Conservation (phyloP, 148 eudicot genomes). For the Oxyria digyna region DNA sequence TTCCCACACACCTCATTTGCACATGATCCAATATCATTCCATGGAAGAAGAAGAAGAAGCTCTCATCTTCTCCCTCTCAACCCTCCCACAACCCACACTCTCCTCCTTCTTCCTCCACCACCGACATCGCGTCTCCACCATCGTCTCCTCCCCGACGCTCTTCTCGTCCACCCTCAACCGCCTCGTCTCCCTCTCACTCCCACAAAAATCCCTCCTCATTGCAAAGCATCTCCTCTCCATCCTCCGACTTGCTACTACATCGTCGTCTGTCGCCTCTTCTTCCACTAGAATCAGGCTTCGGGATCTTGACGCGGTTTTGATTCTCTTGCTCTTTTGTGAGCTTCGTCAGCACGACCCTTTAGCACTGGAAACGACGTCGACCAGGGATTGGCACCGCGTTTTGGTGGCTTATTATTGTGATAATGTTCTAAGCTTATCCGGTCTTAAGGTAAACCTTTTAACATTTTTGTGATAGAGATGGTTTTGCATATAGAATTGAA, state of each 20-base stretch:
- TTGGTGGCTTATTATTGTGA: constrained; percentile 16
- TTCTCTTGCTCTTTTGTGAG: constrained; percentile 47
- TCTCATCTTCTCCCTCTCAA: too few relatives aligned
- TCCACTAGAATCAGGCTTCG: constrained; percentile 19
- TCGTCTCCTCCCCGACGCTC: constrained; percentile 42
- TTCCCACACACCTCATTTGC: background rate
- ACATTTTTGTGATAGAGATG: too few relatives aligned
- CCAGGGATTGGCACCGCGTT: constrained; percentile 19
- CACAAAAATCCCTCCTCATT: constrained; percentile 50
- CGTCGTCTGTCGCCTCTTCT: constrained; percentile 3
- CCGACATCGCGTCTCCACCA: constrained; percentile 32
- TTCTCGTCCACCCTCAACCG: constrained; percentile 46
- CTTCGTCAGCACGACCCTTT: constrained; percentile 24
- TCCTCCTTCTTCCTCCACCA: constrained; percentile 46
- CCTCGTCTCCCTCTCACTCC: constrained; percentile 54
- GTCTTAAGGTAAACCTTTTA: constrained; percentile 10
- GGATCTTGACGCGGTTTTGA: constrained; percentile 47
- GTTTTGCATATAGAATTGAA: too few relatives aligned
- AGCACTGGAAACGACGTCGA: constrained; percentile 18
- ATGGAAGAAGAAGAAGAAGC: background rate
- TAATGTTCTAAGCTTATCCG: constrained; percentile 24
- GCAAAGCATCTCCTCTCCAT: constrained; percentile 45
- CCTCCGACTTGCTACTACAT: constrained; percentile 25
- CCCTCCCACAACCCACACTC: constrained; percentile 31
- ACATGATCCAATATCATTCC: background rate